Evolutionary conservation across 225 moss, liverwort and hornwort genomes (phyloP), one percentile per base, ranked within the genome.

Genomic region (Asterella californica): DNA sequence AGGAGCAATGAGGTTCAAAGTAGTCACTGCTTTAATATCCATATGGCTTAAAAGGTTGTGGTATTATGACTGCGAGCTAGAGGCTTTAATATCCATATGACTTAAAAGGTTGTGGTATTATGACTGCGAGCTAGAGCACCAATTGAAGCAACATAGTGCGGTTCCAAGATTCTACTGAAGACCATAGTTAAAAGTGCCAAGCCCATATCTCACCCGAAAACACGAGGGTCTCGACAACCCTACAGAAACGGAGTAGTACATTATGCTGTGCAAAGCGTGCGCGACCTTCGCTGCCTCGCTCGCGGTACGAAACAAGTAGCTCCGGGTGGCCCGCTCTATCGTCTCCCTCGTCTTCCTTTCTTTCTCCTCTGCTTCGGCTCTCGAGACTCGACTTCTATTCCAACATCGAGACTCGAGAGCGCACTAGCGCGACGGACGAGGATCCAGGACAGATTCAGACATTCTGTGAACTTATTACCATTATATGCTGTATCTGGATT

Each of bases 161-260:
- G 25, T 24, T 24, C 4, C 1, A 37, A 6, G 19, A n/a, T 29
- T 2, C 18, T 32, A 30, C 30, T 32, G 10, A 33, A 36, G 30
- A 67, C 18, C 14, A 67, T 2, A 67, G 2, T 24, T n/a, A 1
- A 33, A 70, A 68, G 27, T 2, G 36, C 37, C 17, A 37, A 0
- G 36, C n/a, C 47, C 5, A 27, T 24, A 47, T 33, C 77, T 46
- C 14, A 77, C 77, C 78, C 78, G 47, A 78, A n/a, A 48, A 17
- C 65, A 49, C n/a, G 78, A 78, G 0, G 78, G 66, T 45, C 66
- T 78, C 21, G 64, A 27, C 4, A 78, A 33, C 18, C 6, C 29
- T 15, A n/a, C n/a, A n/a, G 78, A 48, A 45, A 15, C n/a, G 7
- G 47, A 38, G 19, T 57, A 25, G 37, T 3, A 11, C 75, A 36